Evolutionary conservation across 257 asterid species (phyloP).

Genomic region (Fraxinus quadrangulata): DNA sequence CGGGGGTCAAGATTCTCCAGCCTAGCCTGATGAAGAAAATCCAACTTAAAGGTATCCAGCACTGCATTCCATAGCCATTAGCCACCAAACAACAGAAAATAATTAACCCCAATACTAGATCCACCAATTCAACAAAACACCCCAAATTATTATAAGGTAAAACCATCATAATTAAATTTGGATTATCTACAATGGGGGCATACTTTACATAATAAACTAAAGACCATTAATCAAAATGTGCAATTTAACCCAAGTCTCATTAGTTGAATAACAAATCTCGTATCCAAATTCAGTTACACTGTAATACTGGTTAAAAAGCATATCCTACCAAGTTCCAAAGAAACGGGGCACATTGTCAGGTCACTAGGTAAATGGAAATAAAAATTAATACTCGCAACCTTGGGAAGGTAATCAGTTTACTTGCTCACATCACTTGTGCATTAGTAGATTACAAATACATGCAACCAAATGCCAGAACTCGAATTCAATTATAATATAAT

Average conservation of each 20-base stretch:
- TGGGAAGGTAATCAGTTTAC: background rate
- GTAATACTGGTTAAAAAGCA: background rate
- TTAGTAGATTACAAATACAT: background rate
- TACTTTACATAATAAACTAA: background rate
- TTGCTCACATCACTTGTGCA: background rate
- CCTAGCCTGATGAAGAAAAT: background rate
- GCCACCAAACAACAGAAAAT: background rate
- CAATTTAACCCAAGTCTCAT: background rate
- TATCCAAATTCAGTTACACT: background rate
- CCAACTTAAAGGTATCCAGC: background rate
- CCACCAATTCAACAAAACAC: background rate
- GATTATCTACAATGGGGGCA: background rate
- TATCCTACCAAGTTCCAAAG: background rate
- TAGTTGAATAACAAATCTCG: background rate
- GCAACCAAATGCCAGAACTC: background rate
- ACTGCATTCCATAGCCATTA: background rate
- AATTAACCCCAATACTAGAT: background rate
- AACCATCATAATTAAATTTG: background rate
- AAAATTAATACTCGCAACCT: background rate
- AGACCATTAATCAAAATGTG: background rate
- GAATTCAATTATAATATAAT: no score
- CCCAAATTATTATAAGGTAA: background rate
- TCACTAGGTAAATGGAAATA: background rate
- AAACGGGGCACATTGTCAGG: background rate
- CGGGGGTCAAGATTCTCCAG: background rate